These are phyloP conservation scores for Furcasterigmium sp. DNA, from an alignment of 2,329 filamentous ascomycete genomes.

Conservation along the genomic window DNA sequence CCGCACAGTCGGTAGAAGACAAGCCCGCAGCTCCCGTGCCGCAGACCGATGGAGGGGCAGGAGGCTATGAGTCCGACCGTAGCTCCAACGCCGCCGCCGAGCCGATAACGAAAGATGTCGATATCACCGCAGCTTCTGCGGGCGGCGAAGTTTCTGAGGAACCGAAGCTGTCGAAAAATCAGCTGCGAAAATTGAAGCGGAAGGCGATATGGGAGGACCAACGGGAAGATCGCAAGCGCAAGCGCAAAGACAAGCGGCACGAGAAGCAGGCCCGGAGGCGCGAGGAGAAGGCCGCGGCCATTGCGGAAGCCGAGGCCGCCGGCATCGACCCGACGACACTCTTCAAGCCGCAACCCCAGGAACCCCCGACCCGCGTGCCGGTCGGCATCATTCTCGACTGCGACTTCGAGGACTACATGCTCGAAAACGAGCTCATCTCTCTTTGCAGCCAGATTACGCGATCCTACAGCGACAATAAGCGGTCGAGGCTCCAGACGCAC, in stretches of 20 bases:
- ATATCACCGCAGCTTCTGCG: background rate
- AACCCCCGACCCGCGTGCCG: constrained; percentile 52
- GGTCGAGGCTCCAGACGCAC: constrained; percentile 61
- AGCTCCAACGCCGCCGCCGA: background rate
- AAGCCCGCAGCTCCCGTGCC: background rate
- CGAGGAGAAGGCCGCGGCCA: constrained; percentile 41
- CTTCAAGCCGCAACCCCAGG: constrained; percentile 25
- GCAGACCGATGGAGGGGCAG: background rate
- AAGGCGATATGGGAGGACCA: constrained; percentile 71
- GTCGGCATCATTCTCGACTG: constrained; percentile 85
- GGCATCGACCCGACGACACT: constrained; percentile 34
- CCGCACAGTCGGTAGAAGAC: background rate
- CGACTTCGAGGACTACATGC: constrained; percentile 87
- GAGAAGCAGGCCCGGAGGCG: constrained; percentile 42
- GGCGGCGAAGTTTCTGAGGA: constrained; percentile 1
- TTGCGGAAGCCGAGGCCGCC: constrained; percentile 35
- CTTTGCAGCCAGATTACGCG: constrained; percentile 79
- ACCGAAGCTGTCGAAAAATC: constrained; percentile 69
- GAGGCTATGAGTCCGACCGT: background rate
- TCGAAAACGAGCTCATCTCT: constrained; percentile 77
- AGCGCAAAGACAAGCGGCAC: constrained; percentile 50
- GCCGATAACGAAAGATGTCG: background rate
- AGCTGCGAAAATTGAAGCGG: constrained; percentile 72
- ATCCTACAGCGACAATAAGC: constrained; percentile 82
- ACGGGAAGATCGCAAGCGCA: constrained; percentile 51